Evolutionary conservation across 1,139 yeast genomes (phyloP), one percentile per base, ranked within the genome.

Genomic region (Pneumocystis wakefieldiae): DNA sequence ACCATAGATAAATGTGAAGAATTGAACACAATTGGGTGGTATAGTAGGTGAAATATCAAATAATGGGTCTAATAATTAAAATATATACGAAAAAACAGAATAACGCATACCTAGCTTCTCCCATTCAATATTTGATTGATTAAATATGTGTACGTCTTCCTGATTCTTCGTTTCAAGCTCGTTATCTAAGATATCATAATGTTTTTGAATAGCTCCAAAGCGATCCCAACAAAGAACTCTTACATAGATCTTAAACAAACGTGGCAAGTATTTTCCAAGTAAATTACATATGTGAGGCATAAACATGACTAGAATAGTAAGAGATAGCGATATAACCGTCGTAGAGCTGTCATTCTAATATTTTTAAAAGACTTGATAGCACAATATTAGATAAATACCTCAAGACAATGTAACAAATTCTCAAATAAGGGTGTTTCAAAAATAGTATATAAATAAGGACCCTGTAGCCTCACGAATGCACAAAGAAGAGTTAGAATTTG

Each of bases 1-100:
- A 0, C 87, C 89, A 68, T 85, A 85, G 1, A 84, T 70, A 42
- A 81, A 73, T 0, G 84, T 78, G 61, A 75, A 77, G 17, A 79
- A 68, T 12, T 76, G 74, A 2, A 71, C 36, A n/a, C 62, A 61
- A 15, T 61, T 57, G 8, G 66, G 66, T 3, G 66, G 63, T n/a
- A 62, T 61, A n/a, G 62, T 60, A 17, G 60, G 57, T 8, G 64
- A 62, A 2, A 53, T 60, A 29, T 64, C 66, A 48, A 61, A 63
- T n/a, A 65, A 64, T 12, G 66, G 57, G 15, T 61, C 66, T 61
- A 63, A 36, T 36, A 59, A 2, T 14, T 39, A 36, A 58, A 38
- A 38, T 28, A 61, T 4, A 36, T 38, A 17, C 6, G 19, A 59
- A 17, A 4, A 59, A 59, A 24, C 6, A 15, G 38, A 61, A 61